Conservation (phyloP, 441 rosid species). For the Erodium trifolium region DNA sequence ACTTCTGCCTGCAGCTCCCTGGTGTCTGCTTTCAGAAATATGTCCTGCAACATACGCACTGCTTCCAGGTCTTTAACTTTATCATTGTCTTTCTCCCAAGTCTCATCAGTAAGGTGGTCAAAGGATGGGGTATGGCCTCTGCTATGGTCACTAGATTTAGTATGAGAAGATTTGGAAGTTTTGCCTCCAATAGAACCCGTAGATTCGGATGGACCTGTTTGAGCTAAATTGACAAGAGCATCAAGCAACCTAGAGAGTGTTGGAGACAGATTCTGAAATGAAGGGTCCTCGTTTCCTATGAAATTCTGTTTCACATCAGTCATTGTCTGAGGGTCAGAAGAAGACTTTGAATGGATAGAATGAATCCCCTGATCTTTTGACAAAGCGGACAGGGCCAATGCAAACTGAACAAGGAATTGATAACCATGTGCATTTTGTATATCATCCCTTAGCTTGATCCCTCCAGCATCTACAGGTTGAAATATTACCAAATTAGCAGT, state of each 20-base stretch:
- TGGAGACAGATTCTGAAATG: conserved; percentile 52
- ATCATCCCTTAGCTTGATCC: conserved; percentile 93
- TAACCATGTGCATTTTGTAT: conserved; percentile 99
- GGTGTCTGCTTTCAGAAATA: conserved; percentile 87
- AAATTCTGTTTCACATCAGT: conserved; percentile 26
- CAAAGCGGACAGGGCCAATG: conserved; percentile 66
- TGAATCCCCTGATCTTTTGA: conserved; percentile 40
- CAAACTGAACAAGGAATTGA: conserved; percentile 99
- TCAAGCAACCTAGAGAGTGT: conserved; percentile 92
- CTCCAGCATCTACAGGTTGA: conserved; percentile 81
- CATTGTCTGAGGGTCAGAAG: conserved; percentile 30
- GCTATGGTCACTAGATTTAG: conserved; percentile 43
- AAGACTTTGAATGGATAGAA: conserved; percentile 32
- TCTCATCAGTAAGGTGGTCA: conserved; percentile 57
- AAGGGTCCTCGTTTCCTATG: conserved; percentile 42
- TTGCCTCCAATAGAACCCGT: conserved; percentile 34
- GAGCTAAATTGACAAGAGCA: conserved; percentile 94
- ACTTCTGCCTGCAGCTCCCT: conserved; percentile 94
- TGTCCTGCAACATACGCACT: conserved; percentile 96
- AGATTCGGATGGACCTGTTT: conserved; percentile 77
- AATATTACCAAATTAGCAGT: conserved; percentile 31
- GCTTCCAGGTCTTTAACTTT: conserved; percentile 99
- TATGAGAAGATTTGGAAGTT: conserved; percentile 49
- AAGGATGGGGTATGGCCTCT: conserved; percentile 53
- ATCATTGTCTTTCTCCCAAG: conserved; percentile 67